Evolutionary conservation across 495 filamentous ascomycete genomes (phyloP).

Genomic region (Podospora pseudopauciseta): DNA sequence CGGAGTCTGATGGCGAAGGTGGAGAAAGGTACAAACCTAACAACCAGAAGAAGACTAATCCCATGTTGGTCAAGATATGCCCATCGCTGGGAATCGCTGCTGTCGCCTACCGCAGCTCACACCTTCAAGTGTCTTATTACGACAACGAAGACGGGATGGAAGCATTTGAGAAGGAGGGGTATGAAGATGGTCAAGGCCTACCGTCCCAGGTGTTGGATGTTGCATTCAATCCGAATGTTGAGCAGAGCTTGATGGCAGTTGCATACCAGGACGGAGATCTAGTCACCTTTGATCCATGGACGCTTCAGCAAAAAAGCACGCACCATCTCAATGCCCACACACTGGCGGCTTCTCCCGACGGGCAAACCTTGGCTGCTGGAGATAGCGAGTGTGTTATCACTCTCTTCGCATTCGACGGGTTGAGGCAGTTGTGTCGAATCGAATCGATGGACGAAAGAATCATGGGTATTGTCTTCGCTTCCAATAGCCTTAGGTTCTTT

Average conservation of each 20-base stretch:
- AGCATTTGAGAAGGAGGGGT: conserved; percentile 24
- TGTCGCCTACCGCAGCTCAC: conserved; percentile 20
- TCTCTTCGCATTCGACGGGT: conserved; percentile 22
- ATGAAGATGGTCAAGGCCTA: conserved; percentile 13
- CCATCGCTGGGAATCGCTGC: conserved; percentile 20
- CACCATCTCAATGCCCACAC: conserved; percentile 23
- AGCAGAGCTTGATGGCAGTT: conserved; percentile 23
- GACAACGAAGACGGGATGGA: conserved; percentile 17
- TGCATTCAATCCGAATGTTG: conserved; percentile 21
- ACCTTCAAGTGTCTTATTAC: conserved; percentile 23
- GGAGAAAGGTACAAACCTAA: neutral
- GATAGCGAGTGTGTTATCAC: conserved; percentile 25
- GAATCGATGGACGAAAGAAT: conserved; percentile 20
- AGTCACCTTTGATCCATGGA: conserved; percentile 21
- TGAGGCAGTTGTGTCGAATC: conserved; percentile 23
- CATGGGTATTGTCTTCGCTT: conserved; percentile 25
- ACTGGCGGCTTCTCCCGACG: conserved; percentile 24
- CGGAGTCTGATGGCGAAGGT: conserved; percentile 17
- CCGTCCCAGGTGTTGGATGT: conserved; percentile 25
- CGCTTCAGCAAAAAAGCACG: conserved; percentile 17
- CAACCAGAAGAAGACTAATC: conserved; percentile 13
- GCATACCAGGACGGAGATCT: conserved; percentile 27
- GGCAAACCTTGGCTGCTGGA: conserved; percentile 22
- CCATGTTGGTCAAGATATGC: conserved; percentile 15
- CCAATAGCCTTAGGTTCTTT: conserved; percentile 23